These are phyloP conservation scores for Populus ilicifolia DNA, from an alignment of 345 rosid species.

Conservation along the genomic window DNA sequence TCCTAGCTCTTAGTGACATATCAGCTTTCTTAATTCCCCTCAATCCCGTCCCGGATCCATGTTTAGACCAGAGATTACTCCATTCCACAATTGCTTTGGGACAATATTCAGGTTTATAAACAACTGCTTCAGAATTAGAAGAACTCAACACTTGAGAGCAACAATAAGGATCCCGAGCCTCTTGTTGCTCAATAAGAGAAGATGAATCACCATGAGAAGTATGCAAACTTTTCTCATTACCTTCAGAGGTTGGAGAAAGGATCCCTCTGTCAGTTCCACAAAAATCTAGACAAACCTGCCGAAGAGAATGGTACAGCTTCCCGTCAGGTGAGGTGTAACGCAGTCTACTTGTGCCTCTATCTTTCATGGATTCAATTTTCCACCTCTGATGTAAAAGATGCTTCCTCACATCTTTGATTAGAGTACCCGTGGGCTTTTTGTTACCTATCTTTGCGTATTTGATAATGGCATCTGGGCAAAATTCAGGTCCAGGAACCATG, in stretches of 20 bases:
- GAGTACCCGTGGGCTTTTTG: background rate
- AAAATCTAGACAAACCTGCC: constrained; percentile 40
- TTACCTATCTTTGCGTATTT: constrained; percentile 25
- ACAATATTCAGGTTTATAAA: constrained; percentile 34
- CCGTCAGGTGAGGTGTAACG: constrained; percentile 67
- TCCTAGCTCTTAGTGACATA: constrained; percentile 36
- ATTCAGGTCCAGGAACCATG: constrained; percentile 44
- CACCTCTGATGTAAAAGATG: constrained; percentile 58
- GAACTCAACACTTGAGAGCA: constrained; percentile 13
- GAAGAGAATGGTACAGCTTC: constrained; percentile 49
- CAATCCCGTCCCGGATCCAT: background rate
- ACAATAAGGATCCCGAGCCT: constrained; percentile 4
- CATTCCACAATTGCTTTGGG: constrained; percentile 47
- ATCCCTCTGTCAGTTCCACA: background rate
- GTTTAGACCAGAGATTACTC: constrained; percentile 6
- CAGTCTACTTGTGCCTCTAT: constrained; percentile 14
- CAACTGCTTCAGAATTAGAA: background rate
- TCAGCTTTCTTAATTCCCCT: constrained; percentile 1
- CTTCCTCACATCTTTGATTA: constrained; percentile 30
- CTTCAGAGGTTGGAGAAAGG: constrained; percentile 5
- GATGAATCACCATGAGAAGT: constrained; percentile 9
- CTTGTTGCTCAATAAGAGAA: constrained; percentile 5
- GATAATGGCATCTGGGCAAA: constrained; percentile 47
- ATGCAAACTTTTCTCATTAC: constrained; percentile 7
- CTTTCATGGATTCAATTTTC: constrained; percentile 40